These are phyloP conservation scores for Tulasnella sp. DNA, from an alignment of 768 basidiomycete species.

Conservation along the genomic window DNA sequence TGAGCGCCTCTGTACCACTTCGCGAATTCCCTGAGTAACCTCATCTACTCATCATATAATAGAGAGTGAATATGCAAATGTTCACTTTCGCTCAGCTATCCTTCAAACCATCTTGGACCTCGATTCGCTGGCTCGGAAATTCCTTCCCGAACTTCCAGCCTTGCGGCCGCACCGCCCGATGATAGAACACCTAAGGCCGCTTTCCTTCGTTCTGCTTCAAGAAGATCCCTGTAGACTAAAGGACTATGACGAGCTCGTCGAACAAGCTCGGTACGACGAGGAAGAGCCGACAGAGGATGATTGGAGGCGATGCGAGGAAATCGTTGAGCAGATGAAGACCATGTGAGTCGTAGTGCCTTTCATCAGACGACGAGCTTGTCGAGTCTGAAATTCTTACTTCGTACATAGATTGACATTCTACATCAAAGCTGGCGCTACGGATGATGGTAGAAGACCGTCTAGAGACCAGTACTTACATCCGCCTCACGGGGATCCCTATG, in stretches of 20 bases:
- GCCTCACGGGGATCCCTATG: not conserved
- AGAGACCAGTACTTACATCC: not conserved
- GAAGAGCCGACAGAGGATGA: slow-evolving; percentile 26
- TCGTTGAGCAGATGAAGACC: slow-evolving; percentile 25
- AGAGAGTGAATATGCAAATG: slow-evolving; percentile 22
- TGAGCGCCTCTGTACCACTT: not conserved
- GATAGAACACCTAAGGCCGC: slow-evolving; percentile 22
- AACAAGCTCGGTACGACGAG: slow-evolving; percentile 30
- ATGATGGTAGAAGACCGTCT: not conserved
- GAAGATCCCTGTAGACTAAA: slow-evolving; percentile 17
- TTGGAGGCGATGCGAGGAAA: slow-evolving; percentile 25
- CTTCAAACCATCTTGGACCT: slow-evolving; percentile 26
- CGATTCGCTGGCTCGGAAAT: slow-evolving; percentile 22
- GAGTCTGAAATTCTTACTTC: not conserved
- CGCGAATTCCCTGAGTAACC: not conserved
- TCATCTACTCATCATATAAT: not conserved
- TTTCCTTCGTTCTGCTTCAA: slow-evolving; percentile 21
- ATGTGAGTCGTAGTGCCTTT: not conserved
- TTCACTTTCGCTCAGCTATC: slow-evolving; percentile 28
- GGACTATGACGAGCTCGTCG: slow-evolving; percentile 21
- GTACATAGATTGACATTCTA: slow-evolving; percentile 7
- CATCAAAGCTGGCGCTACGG: slow-evolving; percentile 10
- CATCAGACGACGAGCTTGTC: not conserved
- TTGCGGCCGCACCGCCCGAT: slow-evolving; percentile 26
- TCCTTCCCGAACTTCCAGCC: slow-evolving; percentile 28